phyloP scores from a whole-genome alignment of 345 rosid species.

The Excoecaria agallocha region DNA sequence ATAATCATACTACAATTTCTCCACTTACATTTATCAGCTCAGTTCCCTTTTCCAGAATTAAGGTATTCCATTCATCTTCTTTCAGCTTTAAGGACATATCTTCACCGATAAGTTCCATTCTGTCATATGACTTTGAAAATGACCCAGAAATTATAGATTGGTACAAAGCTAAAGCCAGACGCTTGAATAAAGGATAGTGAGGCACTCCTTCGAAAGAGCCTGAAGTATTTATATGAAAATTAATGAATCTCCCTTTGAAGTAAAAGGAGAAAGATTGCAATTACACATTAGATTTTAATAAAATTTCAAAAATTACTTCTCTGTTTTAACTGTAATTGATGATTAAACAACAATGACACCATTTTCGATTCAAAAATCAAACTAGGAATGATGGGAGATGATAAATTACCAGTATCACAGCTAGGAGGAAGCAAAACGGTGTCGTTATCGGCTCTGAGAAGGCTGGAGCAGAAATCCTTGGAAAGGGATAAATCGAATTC shows the following conservation, averaged over 20 bases:
- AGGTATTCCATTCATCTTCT: conserved; percentile 38
- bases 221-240: conserved; percentile 20
- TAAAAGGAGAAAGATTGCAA: background rate
- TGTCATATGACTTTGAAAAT: conserved; percentile 25
- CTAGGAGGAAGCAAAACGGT: background rate
- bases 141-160: conserved; percentile 37
- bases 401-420: conserved; percentile 1
- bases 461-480: conserved; percentile 43
- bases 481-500: conserved; percentile 37
- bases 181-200: conserved; percentile 45
- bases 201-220: conserved; percentile 45
- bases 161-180: conserved; percentile 43
- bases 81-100: conserved; percentile 31
- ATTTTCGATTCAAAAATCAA: background rate
- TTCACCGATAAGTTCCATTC: conserved; percentile 21
- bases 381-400: background rate
- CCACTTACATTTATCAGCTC: conserved; percentile 39
- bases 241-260: background rate
- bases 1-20: background rate
- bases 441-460: conserved; percentile 27
- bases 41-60: conserved; percentile 36
- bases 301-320: background rate
- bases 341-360: no score
- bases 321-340: background rate
- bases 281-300: background rate